phyloP scores from a whole-genome alignment of 164 flowering plant species.

The Umbellularia californica region DNA sequence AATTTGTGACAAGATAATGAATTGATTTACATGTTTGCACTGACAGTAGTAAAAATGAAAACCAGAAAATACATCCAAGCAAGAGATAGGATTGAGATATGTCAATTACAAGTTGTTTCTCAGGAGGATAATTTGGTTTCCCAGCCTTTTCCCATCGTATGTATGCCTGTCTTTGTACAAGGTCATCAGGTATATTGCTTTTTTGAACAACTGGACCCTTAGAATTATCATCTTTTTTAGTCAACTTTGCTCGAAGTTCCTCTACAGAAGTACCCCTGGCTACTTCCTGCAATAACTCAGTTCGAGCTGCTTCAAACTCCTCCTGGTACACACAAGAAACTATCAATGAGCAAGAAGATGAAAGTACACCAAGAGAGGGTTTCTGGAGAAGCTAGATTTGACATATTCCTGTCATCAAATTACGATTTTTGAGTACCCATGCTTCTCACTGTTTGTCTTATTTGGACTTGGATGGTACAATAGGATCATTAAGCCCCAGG shows the following conservation, averaged over 20 bases:
- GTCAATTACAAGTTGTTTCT: conserved; percentile 53
- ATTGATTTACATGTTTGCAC: neutral
- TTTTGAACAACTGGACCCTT: conserved; percentile 20
- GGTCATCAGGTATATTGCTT: conserved; percentile 55
- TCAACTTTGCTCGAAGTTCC: conserved; percentile 54
- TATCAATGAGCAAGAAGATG: no score
- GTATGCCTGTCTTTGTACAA: conserved; percentile 69
- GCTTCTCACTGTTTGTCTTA: no score
- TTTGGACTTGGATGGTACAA: no score
- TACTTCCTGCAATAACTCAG: conserved; percentile 71
- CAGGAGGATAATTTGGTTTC: conserved; percentile 66
- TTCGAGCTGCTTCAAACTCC: conserved; percentile 94
- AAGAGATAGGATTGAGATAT: conserved; percentile 6
- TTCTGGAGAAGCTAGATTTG: no score
- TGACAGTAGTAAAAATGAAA: neutral
- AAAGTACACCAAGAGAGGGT: no score
- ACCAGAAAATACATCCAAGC: neutral
- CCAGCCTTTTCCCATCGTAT: conserved; percentile 88
- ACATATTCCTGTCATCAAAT: no score
- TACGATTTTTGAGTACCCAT: no score
- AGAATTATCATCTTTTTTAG: conserved; percentile 32
- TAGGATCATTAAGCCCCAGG: no score
- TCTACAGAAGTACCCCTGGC: conserved; percentile 67
- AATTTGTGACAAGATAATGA: neutral
- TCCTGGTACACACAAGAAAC: conserved; percentile 31